Base-by-base conservation (phyloP, 1,139 yeast species). In the Wickerhamomyces sp. region DNA sequence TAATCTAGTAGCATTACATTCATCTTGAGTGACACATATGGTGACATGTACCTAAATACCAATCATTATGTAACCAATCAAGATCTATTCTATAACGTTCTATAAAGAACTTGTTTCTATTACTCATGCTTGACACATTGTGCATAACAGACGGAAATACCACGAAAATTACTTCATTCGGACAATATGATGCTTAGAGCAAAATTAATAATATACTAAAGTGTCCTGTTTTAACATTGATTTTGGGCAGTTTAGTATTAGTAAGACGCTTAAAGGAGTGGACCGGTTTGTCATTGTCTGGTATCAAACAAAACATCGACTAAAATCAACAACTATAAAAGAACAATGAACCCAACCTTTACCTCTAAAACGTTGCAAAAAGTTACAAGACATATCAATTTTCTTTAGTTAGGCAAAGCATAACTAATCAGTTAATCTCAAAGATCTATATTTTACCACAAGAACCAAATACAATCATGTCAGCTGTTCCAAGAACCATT, bases 401-500 rank as follows among this genome's bases (percentile, higher is more conserved):
- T n/a, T n/a, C n/a, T n/a, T n/a, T n/a, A n/a, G n/a, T n/a, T n/a
- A n/a, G n/a, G n/a, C n/a, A n/a, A n/a, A n/a, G n/a, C n/a, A n/a
- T n/a, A n/a, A n/a, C n/a, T n/a, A n/a, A n/a, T n/a, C n/a, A n/a
- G n/a, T n/a, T n/a, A n/a, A n/a, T n/a, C n/a, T n/a, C n/a, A n/a
- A n/a, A n/a, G n/a, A n/a, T n/a, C n/a, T n/a, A n/a, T n/a, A n/a
- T n/a, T n/a, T n/a, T n/a, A n/a, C n/a, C n/a, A n/a, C n/a, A n/a
- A n/a, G n/a, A n/a, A n/a, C n/a, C n/a, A n/a, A n/a, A n/a, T n/a
- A n/a, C n/a, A 28, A 31, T 16, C 21, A 33, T 40, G n/a, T 52
- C 51, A 54, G 55, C 51, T 9, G 19, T 50, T 10, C 51, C 55
- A 42, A 50, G 57, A 47, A 41, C 81, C 10, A 72, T 87, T 45